Percentiles rank a stretch among this genome's conserved stretches.
Evolutionary conservation across 1,284 basidiomycete species (phyloP).

Genomic region (Tilletia walkeri): DNA sequence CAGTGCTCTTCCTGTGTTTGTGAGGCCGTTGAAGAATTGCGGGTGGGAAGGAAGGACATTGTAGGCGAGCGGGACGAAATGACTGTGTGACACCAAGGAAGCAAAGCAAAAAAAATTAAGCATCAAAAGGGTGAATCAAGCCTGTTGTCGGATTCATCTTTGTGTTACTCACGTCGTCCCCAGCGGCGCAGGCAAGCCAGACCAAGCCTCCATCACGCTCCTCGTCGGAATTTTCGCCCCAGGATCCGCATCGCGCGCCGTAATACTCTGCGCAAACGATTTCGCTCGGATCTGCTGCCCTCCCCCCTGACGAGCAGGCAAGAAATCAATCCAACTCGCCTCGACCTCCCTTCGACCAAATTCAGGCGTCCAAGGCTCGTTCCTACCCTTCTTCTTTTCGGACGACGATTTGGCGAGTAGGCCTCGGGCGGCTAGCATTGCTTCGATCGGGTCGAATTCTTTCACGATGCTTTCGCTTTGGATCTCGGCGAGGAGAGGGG

Average conservation of each 20-base stretch:
- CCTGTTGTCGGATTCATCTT: too few relatives aligned
- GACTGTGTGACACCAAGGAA: constrained; percentile 12
- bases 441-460: constrained; percentile 39
- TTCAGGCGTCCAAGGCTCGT: constrained; percentile 2
- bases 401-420: constrained; percentile 23
- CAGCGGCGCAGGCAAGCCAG: neutral
- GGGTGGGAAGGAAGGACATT: constrained; percentile 35
- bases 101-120: neutral
- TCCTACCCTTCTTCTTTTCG: neutral
- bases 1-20: constrained; percentile 24
- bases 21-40: constrained; percentile 33
- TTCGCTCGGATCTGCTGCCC: neutral
- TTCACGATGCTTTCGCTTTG: neutral
- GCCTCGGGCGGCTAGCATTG: constrained; percentile 40
- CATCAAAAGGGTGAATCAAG: neutral
- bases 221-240: constrained; percentile 25
- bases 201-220: constrained; percentile 30
- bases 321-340: constrained; percentile 29
- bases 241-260: constrained; percentile 28
- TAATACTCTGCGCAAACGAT: constrained; percentile 27
- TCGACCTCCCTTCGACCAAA: constrained; percentile 3
- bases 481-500: constrained; percentile 32
- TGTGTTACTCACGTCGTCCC: neutral
- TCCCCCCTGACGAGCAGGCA: neutral
- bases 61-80: constrained; percentile 40